Percentiles rank a stretch among this genome's conserved stretches.
phyloP scores from a whole-genome alignment of 768 basidiomycete species.

The Sistotremastrum suecicum region DNA sequence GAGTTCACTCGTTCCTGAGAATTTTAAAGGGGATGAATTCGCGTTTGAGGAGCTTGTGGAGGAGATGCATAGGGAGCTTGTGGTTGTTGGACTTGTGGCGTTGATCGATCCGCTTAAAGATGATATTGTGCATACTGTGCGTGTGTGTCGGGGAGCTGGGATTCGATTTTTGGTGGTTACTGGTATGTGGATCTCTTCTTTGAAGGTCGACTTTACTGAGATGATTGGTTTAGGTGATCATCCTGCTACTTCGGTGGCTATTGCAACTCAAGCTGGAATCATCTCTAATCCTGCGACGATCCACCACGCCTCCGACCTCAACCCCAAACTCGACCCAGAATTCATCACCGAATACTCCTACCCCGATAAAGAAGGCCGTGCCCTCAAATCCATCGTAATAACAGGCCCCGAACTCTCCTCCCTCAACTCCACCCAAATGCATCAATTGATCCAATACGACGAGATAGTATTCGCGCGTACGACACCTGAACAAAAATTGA shows the following conservation, averaged over 20 bases:
- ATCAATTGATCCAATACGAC: conserved; percentile 24
- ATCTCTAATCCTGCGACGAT: conserved; percentile 24
- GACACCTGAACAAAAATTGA: conserved; percentile 42
- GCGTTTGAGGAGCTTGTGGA: conserved; percentile 30
- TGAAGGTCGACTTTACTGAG: too few relatives aligned
- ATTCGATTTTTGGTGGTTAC: conserved; percentile 53
- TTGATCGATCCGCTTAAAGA: conserved; percentile 45
- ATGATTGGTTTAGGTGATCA: conserved; percentile 29
- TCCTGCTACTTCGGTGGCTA: conserved; percentile 45
- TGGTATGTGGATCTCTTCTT: conserved; percentile 14
- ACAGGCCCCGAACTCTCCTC: conserved; percentile 25
- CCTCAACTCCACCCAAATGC: neutral
- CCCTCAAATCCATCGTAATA: conserved; percentile 24
- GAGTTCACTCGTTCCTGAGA: conserved; percentile 18
- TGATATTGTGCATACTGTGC: conserved; percentile 38
- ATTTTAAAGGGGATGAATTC: conserved; percentile 15
- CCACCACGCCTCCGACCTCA: conserved; percentile 25
- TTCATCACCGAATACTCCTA: conserved; percentile 14
- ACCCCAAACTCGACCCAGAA: conserved; percentile 10
- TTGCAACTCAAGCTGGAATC: conserved; percentile 49
- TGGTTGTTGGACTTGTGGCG: conserved; percentile 42
- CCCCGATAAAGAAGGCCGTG: conserved; percentile 10
- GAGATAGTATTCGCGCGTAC: conserved; percentile 40
- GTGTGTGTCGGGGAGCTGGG: conserved; percentile 37
- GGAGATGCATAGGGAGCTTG: conserved; percentile 29